Evolutionary conservation across 768 basidiomycete species (phyloP), one percentile per base, ranked within the genome.

Genomic region (Polyporus arcularius): DNA sequence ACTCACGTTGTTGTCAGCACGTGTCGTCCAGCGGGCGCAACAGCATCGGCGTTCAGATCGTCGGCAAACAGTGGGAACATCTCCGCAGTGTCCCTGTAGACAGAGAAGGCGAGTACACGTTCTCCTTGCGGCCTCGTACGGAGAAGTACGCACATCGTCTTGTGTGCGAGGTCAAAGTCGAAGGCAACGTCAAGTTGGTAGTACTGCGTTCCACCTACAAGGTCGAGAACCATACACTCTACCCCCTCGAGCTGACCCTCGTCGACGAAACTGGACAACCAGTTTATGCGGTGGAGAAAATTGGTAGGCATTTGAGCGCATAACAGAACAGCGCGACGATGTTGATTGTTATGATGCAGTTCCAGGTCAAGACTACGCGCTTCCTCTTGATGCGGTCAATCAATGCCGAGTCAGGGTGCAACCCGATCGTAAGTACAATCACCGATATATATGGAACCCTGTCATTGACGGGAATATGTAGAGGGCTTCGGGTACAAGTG

Each of bases 401-500:
- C 86, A 88, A 61, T 85, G 89, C 70, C 85, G 89, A 58, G 82
- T 98, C 59, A 85, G 89, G 63, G 76, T 99, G 26, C 89, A 97
- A 68, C 97, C 97, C 42, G 93, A 98, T 71, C 92, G 96, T 96
- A 72, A 76, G 92, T 74, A 11, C n/a, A 6, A 12, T 30, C 18
- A 14, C 12, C 53, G 63, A 45, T 58, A 32, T 46, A 18, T 16
- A 31, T 9, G 1, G 28, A 15, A 9, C 15, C 28, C 6, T 46
- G 32, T 11, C 30, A 5, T 42, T 62, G 3, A 63, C 51, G 41
- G 11, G 5, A n/a, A 39, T 30, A 14, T 53, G 2, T 67, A 97
- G 96, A 94, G 73, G 97, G 97, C 15, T 98, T 98, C 69, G 95
- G 95, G 18, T 98, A 97, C 75, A 89, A 86, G 68, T 98, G 96